Conservation (phyloP, 805 yeast species). For the Candida loeiensis region DNA sequence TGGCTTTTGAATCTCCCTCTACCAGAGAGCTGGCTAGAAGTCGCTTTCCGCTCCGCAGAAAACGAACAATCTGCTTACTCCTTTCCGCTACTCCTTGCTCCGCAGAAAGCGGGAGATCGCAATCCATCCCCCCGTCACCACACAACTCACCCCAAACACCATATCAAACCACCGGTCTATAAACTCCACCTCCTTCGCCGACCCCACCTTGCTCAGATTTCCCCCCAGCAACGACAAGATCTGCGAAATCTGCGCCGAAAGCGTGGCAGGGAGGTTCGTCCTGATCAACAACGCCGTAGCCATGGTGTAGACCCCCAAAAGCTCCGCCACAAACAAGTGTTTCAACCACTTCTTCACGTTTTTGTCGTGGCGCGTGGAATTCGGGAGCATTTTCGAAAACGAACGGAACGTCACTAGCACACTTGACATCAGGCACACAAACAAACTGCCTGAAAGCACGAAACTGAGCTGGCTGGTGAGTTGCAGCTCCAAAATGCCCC, state of each 20-base stretch:
- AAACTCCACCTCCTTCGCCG: constrained; percentile 39
- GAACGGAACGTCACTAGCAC: constrained; percentile 60
- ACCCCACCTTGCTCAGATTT: constrained; percentile 17
- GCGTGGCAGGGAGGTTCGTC: constrained; percentile 44
- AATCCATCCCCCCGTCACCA: constrained; percentile 29
- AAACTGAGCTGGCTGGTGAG: constrained; percentile 47
- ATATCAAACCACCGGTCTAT: constrained; percentile 52
- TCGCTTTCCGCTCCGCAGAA: too few species aligned
- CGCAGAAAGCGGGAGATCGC: too few species aligned
- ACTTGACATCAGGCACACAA: constrained; percentile 61
- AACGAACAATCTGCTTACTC: not conserved
- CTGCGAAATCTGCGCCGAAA: constrained; percentile 39
- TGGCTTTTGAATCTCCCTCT: too few species aligned
- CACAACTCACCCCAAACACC: constrained; percentile 45
- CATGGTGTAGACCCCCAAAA: constrained; percentile 48
- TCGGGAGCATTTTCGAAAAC: constrained; percentile 28
- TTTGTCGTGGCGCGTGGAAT: constrained; percentile 9
- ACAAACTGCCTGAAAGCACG: constrained; percentile 54
- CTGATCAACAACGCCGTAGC: constrained; percentile 50
- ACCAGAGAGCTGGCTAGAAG: too few species aligned
- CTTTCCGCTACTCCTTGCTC: too few species aligned
- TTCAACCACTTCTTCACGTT: constrained; percentile 29
- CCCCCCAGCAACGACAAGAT: constrained; percentile 36
- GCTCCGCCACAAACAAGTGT: constrained; percentile 40
- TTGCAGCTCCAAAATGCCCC: constrained; percentile 35